phyloP scores from a whole-genome alignment of 1,284 basidiomycete species.

The Ceratobasidium sp. region DNA sequence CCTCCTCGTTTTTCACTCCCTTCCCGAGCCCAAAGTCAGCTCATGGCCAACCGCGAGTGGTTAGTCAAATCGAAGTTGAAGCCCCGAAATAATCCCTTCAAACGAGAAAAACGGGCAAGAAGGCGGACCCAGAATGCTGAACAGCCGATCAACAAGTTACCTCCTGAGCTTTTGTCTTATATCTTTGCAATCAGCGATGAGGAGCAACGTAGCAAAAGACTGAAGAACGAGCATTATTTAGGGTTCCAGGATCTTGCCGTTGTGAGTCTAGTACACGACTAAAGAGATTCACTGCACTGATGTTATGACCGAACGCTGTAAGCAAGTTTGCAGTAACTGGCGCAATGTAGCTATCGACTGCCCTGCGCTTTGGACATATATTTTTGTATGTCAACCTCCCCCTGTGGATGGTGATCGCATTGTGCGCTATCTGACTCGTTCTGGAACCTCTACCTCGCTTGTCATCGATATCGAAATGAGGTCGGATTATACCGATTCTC shows the following conservation, averaged over 20 bases:
- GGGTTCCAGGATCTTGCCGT: constrained; percentile 10
- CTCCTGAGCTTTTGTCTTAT: constrained; percentile 10
- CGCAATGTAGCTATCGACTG: constrained; percentile 10
- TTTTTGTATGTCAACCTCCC: constrained; percentile 1
- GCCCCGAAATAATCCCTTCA: no score
- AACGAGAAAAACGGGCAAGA: no score
- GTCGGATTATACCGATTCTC: background rate
- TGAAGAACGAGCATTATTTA: background rate
- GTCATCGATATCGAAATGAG: constrained; percentile 23
- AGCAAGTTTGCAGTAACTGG: constrained; percentile 32
- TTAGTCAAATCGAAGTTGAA: no score
- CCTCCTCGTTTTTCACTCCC: no score
- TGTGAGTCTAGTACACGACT: background rate
- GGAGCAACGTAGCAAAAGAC: constrained; percentile 9
- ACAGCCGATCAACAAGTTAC: constrained; percentile 20
- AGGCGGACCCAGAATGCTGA: background rate
- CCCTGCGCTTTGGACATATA: constrained; percentile 33
- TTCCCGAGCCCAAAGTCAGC: no score
- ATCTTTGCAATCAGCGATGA: constrained; percentile 25
- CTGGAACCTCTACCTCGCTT: background rate
- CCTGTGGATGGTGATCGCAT: background rate
- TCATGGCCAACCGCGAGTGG: no score
- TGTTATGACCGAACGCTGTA: background rate
- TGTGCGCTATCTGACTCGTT: background rate
- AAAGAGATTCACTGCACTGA: background rate